Percentiles rank a stretch among this genome's conserved stretches.
These are phyloP conservation scores for Lepidium sativum DNA, from an alignment of 345 rosid genomes.

Conservation along the genomic window DNA sequence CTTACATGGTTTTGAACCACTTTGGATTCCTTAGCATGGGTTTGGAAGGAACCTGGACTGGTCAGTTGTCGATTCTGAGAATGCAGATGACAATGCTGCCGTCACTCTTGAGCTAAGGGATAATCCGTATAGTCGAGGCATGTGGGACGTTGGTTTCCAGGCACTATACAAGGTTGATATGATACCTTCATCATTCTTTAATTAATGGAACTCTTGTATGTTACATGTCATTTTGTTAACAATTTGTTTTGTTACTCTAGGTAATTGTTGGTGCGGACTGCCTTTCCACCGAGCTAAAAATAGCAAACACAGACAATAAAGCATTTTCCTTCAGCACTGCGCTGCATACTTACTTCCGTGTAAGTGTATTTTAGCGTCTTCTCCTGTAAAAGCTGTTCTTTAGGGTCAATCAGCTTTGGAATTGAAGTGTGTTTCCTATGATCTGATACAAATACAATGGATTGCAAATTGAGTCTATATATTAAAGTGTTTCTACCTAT, in stretches of 20 bases:
- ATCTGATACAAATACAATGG: not conserved
- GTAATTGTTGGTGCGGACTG: conserved; percentile 48
- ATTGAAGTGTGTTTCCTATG: not conserved
- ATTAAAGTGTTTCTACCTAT: not conserved
- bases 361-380: conserved; percentile 19
- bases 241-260: conserved; percentile 29
- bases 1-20: conserved; percentile 8
- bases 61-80: conserved; percentile 60
- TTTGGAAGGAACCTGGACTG: conserved; percentile 96
- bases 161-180: conserved; percentile 63
- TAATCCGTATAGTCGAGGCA: conserved; percentile 73
- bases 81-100: conserved; percentile 47
- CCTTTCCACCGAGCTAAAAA: conserved; percentile 67
- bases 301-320: conserved; percentile 69
- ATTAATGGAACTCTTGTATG: not conserved
- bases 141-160: conserved; percentile 92
- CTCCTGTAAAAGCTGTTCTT: not conserved
- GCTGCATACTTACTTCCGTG: conserved; percentile 82
- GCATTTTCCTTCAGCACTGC: conserved; percentile 77
- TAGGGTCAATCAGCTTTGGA: not conserved
- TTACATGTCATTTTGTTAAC: not conserved
- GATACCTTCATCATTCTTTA: not conserved
- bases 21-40: conserved; percentile 58
- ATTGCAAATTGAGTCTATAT: not conserved
- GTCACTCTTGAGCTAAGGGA: conserved; percentile 80